phyloP scores from a whole-genome alignment of 2,329 filamentous ascomycete genomes.

The Nakataea oryzae region DNA sequence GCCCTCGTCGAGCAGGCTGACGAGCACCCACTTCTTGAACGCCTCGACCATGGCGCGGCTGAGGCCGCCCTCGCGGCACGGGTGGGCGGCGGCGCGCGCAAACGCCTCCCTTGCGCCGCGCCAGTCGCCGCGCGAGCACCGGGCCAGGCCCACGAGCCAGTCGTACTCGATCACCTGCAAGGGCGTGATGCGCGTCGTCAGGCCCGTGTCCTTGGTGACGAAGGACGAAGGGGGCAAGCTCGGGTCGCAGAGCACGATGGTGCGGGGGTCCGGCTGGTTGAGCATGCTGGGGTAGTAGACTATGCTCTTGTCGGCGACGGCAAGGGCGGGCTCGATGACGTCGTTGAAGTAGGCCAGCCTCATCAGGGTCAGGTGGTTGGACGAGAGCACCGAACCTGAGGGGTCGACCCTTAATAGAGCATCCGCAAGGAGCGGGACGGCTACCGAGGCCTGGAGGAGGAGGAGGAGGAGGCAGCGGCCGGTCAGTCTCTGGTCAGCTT shows the following conservation, averaged over 20 bases:
- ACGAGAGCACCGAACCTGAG: conserved; percentile 23
- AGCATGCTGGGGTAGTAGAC: conserved; percentile 50
- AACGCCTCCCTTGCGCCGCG: conserved; percentile 49
- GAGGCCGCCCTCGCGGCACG: conserved; percentile 48
- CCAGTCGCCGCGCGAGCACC: conserved; percentile 53
- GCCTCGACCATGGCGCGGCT: conserved; percentile 79
- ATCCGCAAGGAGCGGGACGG: conserved; percentile 31
- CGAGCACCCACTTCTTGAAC: conserved; percentile 83
- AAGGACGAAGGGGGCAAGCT: conserved; percentile 38
- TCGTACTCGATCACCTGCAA: conserved; percentile 57
- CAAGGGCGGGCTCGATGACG: conserved; percentile 41
- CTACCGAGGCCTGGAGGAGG: conserved; percentile 33
- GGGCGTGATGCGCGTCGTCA: conserved; percentile 43
- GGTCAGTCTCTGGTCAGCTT: conserved; percentile 1
- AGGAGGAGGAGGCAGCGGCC: not conserved
- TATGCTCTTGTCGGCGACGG: conserved; percentile 54
- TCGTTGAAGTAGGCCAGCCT: conserved; percentile 41
- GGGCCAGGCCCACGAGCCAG: conserved; percentile 56
- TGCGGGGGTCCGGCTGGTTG: conserved; percentile 11
- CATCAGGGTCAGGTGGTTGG: conserved; percentile 12
- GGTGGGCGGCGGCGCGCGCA: conserved; percentile 56
- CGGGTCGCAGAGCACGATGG: conserved; percentile 30
- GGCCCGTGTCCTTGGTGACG: conserved; percentile 46
- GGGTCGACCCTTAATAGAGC: conserved; percentile 60
- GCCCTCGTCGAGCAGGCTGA: conserved; percentile 62